A percentile compares a stretch with the other conserved stretches of the same genome.
phyloP scores from a whole-genome alignment of 306 rosid genomes.

The Inga leiocalycina region DNA sequence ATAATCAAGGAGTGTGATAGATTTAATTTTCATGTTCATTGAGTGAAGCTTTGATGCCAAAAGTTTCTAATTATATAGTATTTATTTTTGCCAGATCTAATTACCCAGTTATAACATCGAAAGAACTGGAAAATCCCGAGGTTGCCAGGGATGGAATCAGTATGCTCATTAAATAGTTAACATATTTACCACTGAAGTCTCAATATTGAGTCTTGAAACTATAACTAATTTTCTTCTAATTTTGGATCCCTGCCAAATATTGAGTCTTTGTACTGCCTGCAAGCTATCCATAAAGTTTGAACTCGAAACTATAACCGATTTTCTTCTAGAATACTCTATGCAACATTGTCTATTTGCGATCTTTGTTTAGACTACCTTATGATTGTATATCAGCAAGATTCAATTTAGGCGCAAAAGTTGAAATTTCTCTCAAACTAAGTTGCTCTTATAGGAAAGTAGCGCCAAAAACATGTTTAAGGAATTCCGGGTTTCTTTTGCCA shows the following conservation, averaged over 20 bases:
- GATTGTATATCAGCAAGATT: background rate
- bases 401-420: background rate
- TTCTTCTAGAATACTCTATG: background rate
- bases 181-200: background rate
- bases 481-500: background rate
- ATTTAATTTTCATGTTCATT: background rate
- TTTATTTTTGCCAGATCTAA: background rate
- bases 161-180: background rate
- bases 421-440: background rate
- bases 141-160: background rate
- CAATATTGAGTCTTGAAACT: background rate
- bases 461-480: background rate
- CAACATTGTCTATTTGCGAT: too few species aligned
- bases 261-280: background rate
- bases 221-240: too few species aligned
- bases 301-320: background rate
- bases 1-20: background rate
- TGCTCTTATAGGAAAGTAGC: background rate
- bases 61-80: background rate
- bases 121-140: background rate
- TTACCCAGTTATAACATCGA: background rate
- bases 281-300: background rate
- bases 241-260: background rate
- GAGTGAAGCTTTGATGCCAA: background rate
- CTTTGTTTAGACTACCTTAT: background rate